Percentiles rank a stretch among this genome's conserved stretches.
phyloP scores from a whole-genome alignment of 148 eudicot genomes.

The Arctostaphylos glauca region DNA sequence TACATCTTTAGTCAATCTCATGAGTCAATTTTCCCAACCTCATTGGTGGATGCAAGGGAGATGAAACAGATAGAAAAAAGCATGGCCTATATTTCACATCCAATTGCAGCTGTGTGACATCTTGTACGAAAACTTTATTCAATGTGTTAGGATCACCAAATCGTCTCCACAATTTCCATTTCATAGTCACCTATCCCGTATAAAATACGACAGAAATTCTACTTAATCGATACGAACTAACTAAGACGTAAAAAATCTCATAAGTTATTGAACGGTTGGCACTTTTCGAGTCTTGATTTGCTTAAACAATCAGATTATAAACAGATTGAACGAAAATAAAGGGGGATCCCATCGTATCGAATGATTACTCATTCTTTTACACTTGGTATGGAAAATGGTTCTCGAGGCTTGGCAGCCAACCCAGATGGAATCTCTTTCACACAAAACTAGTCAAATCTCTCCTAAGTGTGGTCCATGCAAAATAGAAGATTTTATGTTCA shows the following conservation, averaged over 20 bases:
- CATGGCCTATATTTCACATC: neutral
- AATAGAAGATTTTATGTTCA: neutral
- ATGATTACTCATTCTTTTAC: neutral
- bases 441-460: neutral
- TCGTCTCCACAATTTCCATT: neutral
- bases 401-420: neutral
- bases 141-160: neutral
- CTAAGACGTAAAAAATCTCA: neutral
- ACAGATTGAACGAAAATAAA: neutral
- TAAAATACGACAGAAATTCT: neutral
- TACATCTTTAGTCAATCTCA: neutral
- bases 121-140: neutral
- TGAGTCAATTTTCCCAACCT: neutral
- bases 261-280: neutral
- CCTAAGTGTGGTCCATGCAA: neutral
- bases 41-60: conserved; percentile 5
- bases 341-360: neutral
- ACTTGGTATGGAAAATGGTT: neutral
- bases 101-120: neutral
- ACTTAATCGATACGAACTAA: neutral
- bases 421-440: neutral
- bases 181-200: neutral
- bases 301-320: neutral
- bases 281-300: neutral
- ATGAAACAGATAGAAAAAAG: neutral